Conservation (phyloP, 306 rosid genomes). For the Boehmeria nivea region DNA sequence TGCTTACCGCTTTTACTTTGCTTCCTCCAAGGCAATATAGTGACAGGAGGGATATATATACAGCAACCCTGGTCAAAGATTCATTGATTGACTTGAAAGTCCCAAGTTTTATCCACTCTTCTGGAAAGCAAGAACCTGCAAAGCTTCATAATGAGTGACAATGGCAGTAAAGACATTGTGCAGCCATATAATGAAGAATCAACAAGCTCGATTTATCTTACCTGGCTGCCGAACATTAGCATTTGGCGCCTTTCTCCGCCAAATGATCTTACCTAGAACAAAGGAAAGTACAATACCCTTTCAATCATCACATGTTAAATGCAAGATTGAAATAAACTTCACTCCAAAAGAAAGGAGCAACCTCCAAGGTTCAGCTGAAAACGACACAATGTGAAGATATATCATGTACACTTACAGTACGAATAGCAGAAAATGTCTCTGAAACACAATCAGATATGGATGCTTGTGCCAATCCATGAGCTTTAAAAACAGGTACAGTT, state of each 20-base stretch:
- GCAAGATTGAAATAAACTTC: conserved; percentile 10
- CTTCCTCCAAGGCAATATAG: conserved; percentile 90
- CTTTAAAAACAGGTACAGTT: conserved; percentile 74
- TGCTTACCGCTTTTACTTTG: conserved; percentile 93
- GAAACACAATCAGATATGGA: conserved; percentile 79
- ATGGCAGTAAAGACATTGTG: conserved; percentile 14
- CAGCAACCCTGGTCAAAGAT: conserved; percentile 86
- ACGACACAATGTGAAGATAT: background rate
- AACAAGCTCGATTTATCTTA: conserved; percentile 29
- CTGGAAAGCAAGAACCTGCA: conserved; percentile 84
- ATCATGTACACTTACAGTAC: conserved; percentile 64
- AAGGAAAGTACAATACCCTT: conserved; percentile 13
- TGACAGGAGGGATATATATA: conserved; percentile 67
- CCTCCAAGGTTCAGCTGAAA: background rate
- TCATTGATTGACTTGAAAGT: conserved; percentile 78
- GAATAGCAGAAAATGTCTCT: conserved; percentile 94
- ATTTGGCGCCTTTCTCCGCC: conserved; percentile 94
- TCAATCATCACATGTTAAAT: conserved; percentile 20
- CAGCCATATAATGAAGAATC: background rate
- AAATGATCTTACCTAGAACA: conserved; percentile 80
- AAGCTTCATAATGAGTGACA: conserved; percentile 22
- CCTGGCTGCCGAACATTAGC: conserved; percentile 75
- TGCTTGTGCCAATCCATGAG: conserved; percentile 88
- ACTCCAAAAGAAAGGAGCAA: background rate
- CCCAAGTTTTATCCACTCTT: conserved; percentile 87